Percentiles rank a stretch among this genome's conserved stretches.
Evolutionary conservation across 805 yeast species (phyloP).

Genomic region (Saccharomycopsis malanga): DNA sequence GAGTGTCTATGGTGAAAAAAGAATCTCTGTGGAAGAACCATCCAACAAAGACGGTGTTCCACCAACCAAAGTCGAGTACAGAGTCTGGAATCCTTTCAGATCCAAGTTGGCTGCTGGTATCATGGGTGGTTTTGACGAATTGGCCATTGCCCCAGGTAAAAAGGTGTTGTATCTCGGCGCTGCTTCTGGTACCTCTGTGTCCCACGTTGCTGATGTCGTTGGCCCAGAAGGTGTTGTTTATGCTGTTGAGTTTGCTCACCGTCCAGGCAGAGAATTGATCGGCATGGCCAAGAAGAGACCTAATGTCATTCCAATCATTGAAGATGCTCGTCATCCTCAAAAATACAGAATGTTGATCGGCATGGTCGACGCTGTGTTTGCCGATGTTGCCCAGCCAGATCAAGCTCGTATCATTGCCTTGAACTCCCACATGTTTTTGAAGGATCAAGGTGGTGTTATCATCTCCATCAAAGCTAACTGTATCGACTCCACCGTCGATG

Average conservation of each 20-base stretch:
- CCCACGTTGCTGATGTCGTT: slow-evolving; percentile 96
- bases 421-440: slow-evolving; percentile 95
- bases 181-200: slow-evolving; percentile 98
- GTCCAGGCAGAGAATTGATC: slow-evolving; percentile 99
- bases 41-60: slow-evolving; percentile 80
- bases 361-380: slow-evolving; percentile 98
- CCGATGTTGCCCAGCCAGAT: slow-evolving; percentile 99
- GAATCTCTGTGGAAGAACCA: slow-evolving; percentile 90
- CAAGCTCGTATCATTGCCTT: slow-evolving; percentile 99
- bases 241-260: slow-evolving; percentile 98
- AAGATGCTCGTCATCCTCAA: slow-evolving; percentile 99
- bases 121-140: slow-evolving; percentile 98
- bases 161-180: slow-evolving; percentile 98
- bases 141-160: slow-evolving; percentile 96
- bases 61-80: slow-evolving; percentile 93
- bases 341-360: slow-evolving; percentile 98
- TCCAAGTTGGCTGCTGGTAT: slow-evolving; percentile 99
- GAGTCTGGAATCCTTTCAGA: slow-evolving; percentile 99
- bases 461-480: slow-evolving; percentile 99
- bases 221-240: slow-evolving; percentile 99
- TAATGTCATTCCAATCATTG: slow-evolving; percentile 95
- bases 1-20: slow-evolving; percentile 96
- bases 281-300: slow-evolving; percentile 99
- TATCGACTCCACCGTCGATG: slow-evolving; percentile 98
- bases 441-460: slow-evolving; percentile 97